Base-by-base conservation (phyloP, 192 early-diverging fungal species). In the Entrophospora sp. region DNA sequence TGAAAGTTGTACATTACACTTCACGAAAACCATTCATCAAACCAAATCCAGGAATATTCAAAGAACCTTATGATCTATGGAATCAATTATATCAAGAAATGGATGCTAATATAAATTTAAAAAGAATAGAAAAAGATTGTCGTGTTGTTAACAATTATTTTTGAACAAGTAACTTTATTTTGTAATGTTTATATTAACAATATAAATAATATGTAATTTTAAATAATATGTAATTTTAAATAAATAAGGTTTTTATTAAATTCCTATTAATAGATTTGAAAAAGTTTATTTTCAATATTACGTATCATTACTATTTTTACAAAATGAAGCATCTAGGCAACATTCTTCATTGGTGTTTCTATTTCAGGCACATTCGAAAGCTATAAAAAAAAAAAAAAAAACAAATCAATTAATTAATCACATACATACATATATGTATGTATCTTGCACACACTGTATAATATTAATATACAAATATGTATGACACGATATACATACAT, bases 311-410 rank as follows among this genome's bases (percentile, higher is more conserved):
- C 14, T 40, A 40, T 40, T 40, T 6, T 9, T 40, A 40, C 38
- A 40, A 40, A 40, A 40, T 9, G 38, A 40, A 9, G 38, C 6
- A 9, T 40, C 25, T 32, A 57, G 12, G 61, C 61, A 5, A 22
- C 44, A 62, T 62, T 62, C 46, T 62, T 62, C 42, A 62, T 5
- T 46, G 61, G 61, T 30, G 61, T 18, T 34, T 37, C 43, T 45
- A 61, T 14, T 13, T 24, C 40, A 43, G 5, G 16, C 20, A 32
- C 42, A 12, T 62, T 10, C 27, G 14, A 2, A 13, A 9, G 22
- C 27, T 30, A 46, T 5, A 46, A 30, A 28, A 3, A 62, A n/a
- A 13, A 30, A 28, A 22, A 61, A 44, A 43, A 18, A 30, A 61
- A 7, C 25, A 42, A 14, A 45, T 30, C 14, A 62, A 44, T 46